These are phyloP conservation scores for Xylariaceae sp. DNA, from an alignment of 2,329 filamentous ascomycete species.

Conservation along the genomic window DNA sequence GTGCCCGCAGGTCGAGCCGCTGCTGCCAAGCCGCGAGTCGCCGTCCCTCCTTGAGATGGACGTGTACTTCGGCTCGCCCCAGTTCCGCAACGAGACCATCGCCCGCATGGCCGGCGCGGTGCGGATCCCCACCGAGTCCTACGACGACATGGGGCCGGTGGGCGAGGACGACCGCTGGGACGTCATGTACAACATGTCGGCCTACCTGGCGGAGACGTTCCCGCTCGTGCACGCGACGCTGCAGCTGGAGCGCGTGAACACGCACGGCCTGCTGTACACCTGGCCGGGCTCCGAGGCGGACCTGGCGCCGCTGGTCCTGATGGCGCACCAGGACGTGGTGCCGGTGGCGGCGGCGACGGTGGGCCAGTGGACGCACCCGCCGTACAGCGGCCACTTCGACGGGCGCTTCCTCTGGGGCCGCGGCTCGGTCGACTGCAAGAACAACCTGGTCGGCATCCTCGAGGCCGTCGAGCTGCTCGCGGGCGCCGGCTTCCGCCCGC, in stretches of 20 bases:
- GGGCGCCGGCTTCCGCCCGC: constrained; percentile 41
- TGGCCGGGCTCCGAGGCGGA: constrained; percentile 42
- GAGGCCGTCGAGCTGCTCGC: constrained; percentile 50
- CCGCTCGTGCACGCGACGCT: constrained; percentile 41
- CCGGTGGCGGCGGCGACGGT: constrained; percentile 45
- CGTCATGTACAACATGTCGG: constrained; percentile 46
- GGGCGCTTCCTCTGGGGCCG: constrained; percentile 55
- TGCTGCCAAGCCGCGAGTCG: constrained; percentile 21
- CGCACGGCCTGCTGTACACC: constrained; percentile 50
- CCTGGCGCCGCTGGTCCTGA: constrained; percentile 49
- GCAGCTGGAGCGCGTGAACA: constrained; percentile 48
- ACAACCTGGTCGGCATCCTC: constrained; percentile 49
- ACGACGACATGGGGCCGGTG: constrained; percentile 46
- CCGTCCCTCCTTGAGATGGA: constrained; percentile 25
- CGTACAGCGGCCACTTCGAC: constrained; percentile 51
- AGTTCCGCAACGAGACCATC: constrained; percentile 27
- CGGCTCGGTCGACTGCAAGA: constrained; percentile 54
- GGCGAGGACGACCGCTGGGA: constrained; percentile 52
- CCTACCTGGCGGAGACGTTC: constrained; percentile 41
- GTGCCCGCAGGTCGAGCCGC: constrained; percentile 27
- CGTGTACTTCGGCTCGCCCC: constrained; percentile 21
- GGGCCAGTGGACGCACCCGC: constrained; percentile 50
- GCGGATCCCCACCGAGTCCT: constrained; percentile 47
- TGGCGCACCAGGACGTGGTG: constrained; percentile 60
- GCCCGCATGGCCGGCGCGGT: constrained; percentile 36